These are phyloP conservation scores for Corynespora cassiicola DNA, from an alignment of 2,329 filamentous ascomycete species.

Conservation along the genomic window DNA sequence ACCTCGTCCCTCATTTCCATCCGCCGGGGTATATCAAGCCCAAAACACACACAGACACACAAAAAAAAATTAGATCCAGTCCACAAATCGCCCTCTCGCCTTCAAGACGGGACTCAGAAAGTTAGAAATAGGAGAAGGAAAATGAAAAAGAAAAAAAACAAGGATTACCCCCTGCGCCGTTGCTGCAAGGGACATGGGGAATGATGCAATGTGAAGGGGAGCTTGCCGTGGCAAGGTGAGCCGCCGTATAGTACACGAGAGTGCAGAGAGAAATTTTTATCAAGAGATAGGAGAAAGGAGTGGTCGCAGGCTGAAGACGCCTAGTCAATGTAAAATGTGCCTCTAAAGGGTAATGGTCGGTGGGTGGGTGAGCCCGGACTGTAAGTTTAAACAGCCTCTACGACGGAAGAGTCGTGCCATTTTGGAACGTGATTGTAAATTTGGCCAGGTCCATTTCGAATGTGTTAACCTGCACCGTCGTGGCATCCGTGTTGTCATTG, in stretches of 20 bases:
- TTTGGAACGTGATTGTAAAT: constrained; percentile 37
- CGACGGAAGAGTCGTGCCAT: constrained; percentile 43
- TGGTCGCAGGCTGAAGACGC: not conserved
- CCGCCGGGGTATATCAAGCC: constrained; percentile 25
- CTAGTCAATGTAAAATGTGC: not conserved
- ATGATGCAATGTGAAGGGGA: constrained; percentile 15
- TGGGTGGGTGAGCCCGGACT: constrained; percentile 23
- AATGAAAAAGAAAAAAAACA: constrained; percentile 1
- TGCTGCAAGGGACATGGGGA: constrained; percentile 9
- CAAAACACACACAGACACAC: constrained; percentile 7
- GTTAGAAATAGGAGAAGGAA: constrained; percentile 6
- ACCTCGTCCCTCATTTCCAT: too few species aligned
- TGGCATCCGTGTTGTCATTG: constrained; percentile 28
- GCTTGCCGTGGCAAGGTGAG: constrained; percentile 9
- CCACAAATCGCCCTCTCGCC: constrained; percentile 24
- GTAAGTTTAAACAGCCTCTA: too few species aligned
- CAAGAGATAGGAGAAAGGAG: constrained; percentile 3
- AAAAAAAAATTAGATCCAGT: constrained; percentile 37
- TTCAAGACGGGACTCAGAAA: constrained; percentile 30
- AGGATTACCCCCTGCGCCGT: constrained; percentile 8
- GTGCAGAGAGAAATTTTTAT: constrained; percentile 6
- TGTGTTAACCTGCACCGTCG: constrained; percentile 32
- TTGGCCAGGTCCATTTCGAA: constrained; percentile 40
- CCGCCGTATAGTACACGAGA: constrained; percentile 15
- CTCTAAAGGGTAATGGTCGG: constrained; percentile 1